These are phyloP conservation scores for Lichtheimia ornata DNA, from an alignment of 371 early-diverging fungal genomes.

Conservation along the genomic window DNA sequence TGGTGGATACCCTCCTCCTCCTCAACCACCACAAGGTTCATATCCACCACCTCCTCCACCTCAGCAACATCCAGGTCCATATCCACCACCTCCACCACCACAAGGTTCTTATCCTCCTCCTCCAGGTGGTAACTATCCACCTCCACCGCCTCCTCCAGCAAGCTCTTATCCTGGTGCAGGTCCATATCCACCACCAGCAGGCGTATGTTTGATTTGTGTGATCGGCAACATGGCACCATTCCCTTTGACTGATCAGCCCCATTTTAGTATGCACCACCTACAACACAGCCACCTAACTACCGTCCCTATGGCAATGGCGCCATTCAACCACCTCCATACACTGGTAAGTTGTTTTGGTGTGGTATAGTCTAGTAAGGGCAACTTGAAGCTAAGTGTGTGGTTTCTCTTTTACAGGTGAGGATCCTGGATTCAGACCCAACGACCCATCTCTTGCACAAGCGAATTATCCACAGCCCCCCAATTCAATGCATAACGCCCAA, in stretches of 20 bases:
- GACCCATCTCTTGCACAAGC: slow-evolving; percentile 19
- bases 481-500: slow-evolving; percentile 21
- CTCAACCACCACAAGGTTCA: slow-evolving; percentile 6
- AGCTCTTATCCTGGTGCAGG: slow-evolving; percentile 5
- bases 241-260: neutral
- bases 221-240: neutral
- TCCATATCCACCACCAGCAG: slow-evolving; percentile 17
- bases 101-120: slow-evolving; percentile 17
- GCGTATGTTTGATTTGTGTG: neutral
- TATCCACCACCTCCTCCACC: slow-evolving; percentile 14
- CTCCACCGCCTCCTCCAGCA: slow-evolving; percentile 16
- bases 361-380: neutral
- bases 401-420: slow-evolving; percentile 13
- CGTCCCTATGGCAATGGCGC: slow-evolving; percentile 11
- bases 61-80: slow-evolving; percentile 5
- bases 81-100: slow-evolving; percentile 17
- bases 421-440: slow-evolving; percentile 24
- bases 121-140: slow-evolving; percentile 14
- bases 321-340: slow-evolving; percentile 17
- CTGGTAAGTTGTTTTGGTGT: slow-evolving; percentile 6
- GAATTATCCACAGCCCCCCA: slow-evolving; percentile 29
- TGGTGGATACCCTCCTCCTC: slow-evolving; percentile 14
- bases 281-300: slow-evolving; percentile 12
- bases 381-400: no score
- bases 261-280: slow-evolving; percentile 21